phyloP scores from a whole-genome alignment of 2,329 filamentous ascomycete genomes.

The Clonostachys sp. region DNA sequence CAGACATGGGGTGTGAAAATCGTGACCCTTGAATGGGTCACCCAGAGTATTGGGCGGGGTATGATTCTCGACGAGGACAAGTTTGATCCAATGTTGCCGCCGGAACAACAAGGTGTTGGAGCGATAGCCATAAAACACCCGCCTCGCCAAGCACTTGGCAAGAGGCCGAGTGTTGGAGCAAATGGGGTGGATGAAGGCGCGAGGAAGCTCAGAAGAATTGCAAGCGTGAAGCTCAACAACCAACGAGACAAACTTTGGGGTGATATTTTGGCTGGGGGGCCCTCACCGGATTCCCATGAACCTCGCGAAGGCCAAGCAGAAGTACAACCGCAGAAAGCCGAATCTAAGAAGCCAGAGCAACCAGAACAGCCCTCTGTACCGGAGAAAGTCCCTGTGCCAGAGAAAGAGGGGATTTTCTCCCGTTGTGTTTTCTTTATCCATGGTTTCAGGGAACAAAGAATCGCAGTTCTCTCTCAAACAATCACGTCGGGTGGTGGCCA shows the following conservation, averaged over 20 bases:
- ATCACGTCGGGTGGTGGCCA: constrained; percentile 41
- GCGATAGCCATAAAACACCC: constrained; percentile 61
- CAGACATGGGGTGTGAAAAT: constrained; percentile 74
- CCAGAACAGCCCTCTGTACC: constrained; percentile 1
- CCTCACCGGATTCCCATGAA: too few species aligned
- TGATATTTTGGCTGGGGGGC: constrained; percentile 58
- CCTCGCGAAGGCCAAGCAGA: constrained; percentile 27
- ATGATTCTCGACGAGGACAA: constrained; percentile 87
- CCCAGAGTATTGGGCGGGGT: constrained; percentile 75
- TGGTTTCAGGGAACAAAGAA: constrained; percentile 51
- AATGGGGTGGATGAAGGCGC: constrained; percentile 52
- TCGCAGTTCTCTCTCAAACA: constrained; percentile 40
- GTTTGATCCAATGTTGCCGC: constrained; percentile 72
- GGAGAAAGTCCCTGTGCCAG: constrained; percentile 10
- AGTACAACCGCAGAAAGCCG: constrained; percentile 9
- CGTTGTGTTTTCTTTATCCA: constrained; percentile 54
- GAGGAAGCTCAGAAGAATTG: constrained; percentile 81
- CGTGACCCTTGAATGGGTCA: constrained; percentile 80
- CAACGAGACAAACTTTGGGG: constrained; percentile 87
- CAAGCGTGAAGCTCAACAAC: constrained; percentile 75
- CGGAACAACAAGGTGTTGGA: constrained; percentile 68
- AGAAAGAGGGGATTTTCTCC: constrained; percentile 42
- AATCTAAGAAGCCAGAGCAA: background rate
- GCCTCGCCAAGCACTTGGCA: constrained; percentile 45
- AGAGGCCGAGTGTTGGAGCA: constrained; percentile 46